A percentile compares a stretch with the other conserved stretches of the same genome.
These are phyloP conservation scores for Jaltomata sinuosa DNA, from an alignment of 257 asterid genomes.

Conservation along the genomic window DNA sequence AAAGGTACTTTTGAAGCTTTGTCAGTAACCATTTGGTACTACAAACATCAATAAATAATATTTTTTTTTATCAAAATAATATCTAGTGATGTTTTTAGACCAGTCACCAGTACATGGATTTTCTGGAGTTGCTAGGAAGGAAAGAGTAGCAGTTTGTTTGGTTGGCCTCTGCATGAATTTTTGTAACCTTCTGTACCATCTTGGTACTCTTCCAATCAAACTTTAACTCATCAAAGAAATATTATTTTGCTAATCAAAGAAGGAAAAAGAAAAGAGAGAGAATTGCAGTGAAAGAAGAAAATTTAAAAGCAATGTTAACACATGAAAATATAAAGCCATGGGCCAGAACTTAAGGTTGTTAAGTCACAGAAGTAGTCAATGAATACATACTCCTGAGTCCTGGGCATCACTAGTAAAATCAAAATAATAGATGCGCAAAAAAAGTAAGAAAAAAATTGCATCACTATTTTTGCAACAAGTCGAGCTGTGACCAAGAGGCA, in stretches of 20 bases:
- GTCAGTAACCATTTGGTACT: not conserved
- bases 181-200: not conserved
- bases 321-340: not conserved
- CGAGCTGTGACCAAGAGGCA: not conserved
- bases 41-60: not conserved
- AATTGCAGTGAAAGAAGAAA: not conserved
- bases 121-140: not conserved
- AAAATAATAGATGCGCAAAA: not conserved
- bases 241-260: not conserved
- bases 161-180: not conserved
- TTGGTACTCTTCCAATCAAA: not conserved
- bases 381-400: not conserved
- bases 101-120: not conserved
- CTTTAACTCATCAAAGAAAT: not conserved
- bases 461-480: not conserved
- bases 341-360: not conserved
- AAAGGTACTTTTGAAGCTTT: not conserved
- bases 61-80: not conserved
- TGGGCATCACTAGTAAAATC: not conserved
- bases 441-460: not conserved
- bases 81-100: not conserved
- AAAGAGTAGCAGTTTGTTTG: not conserved
- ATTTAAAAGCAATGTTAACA: not conserved
- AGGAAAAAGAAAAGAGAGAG: not conserved
- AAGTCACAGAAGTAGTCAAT: not conserved